These are phyloP conservation scores for Leptodermis oblonga DNA, from an alignment of 257 asterid genomes.

Conservation along the genomic window DNA sequence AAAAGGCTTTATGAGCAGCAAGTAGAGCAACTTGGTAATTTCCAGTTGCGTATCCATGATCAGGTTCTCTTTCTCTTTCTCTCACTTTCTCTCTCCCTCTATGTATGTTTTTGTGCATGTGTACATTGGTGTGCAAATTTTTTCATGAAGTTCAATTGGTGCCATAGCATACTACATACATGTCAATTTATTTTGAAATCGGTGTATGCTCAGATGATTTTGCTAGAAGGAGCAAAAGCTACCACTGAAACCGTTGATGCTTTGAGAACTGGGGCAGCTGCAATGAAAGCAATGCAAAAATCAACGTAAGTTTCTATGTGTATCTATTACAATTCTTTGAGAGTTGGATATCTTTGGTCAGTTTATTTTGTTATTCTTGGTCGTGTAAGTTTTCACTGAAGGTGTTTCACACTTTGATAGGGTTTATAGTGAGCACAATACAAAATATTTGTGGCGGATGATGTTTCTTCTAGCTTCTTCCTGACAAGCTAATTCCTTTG, in stretches of 20 bases:
- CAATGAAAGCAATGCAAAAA: slow-evolving; percentile 55
- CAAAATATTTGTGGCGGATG: not conserved
- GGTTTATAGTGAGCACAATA: not conserved
- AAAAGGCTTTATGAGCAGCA: slow-evolving; percentile 78
- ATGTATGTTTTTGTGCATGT: not conserved
- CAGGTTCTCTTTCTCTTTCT: slow-evolving; percentile 40
- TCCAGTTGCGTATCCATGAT: slow-evolving; percentile 85
- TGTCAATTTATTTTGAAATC: not conserved
- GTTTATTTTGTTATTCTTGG: not conserved
- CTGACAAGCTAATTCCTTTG: not conserved
- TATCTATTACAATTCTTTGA: not conserved
- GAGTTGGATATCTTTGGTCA: not conserved
- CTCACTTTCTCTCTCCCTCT: not conserved
- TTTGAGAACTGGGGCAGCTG: slow-evolving; percentile 46
- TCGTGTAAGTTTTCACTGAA: not conserved
- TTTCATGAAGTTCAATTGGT: not conserved
- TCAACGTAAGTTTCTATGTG: slow-evolving; percentile 36
- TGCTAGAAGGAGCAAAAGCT: slow-evolving; percentile 55
- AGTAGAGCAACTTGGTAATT: slow-evolving; percentile 66
- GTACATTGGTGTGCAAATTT: not conserved
- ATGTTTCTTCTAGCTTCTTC: not conserved
- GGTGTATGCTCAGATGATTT: slow-evolving; percentile 36
- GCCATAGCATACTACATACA: too few relatives aligned
- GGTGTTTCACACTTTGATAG: not conserved
- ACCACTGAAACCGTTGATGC: slow-evolving; percentile 56